phyloP scores from a whole-genome alignment of 768 basidiomycete species.

The Dendrothele bispora region DNA sequence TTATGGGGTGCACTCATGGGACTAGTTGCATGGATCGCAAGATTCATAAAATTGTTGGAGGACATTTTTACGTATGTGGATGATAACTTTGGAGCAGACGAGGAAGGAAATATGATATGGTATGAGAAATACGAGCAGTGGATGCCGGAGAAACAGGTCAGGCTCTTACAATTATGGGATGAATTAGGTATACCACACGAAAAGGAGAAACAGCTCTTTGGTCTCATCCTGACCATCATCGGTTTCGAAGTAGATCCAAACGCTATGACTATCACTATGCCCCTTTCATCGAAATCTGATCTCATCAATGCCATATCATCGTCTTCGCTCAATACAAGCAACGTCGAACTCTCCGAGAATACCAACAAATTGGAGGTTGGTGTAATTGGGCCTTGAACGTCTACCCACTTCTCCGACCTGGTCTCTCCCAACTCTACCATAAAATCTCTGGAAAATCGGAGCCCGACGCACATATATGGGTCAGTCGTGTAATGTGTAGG shows the following conservation, averaged over 20 bases:
- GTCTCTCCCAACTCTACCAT: constrained; percentile 28
- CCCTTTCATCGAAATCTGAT: constrained; percentile 8
- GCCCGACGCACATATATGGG: not conserved
- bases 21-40: constrained; percentile 23
- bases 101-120: not conserved
- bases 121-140: not conserved
- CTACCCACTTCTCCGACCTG: constrained; percentile 33
- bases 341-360: constrained; percentile 15
- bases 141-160: not conserved
- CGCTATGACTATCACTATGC: constrained; percentile 14
- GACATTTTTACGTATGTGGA: constrained; percentile 23
- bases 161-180: not conserved
- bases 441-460: constrained; percentile 31
- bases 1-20: constrained; percentile 7
- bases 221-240: constrained; percentile 20
- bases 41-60: constrained; percentile 7
- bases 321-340: constrained; percentile 15
- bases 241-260: constrained; percentile 26
- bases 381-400: constrained; percentile 41
- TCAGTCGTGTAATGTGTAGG: not conserved
- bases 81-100: constrained; percentile 17
- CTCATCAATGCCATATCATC: constrained; percentile 11
- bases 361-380: constrained; percentile 31
- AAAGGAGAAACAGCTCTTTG: constrained; percentile 27
- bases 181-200: constrained; percentile 17